Evolutionary conservation across 176 grass and related monocot genomes (phyloP), one percentile per base, ranked within the genome.

Genomic region (Rhynchospora breviuscula): DNA sequence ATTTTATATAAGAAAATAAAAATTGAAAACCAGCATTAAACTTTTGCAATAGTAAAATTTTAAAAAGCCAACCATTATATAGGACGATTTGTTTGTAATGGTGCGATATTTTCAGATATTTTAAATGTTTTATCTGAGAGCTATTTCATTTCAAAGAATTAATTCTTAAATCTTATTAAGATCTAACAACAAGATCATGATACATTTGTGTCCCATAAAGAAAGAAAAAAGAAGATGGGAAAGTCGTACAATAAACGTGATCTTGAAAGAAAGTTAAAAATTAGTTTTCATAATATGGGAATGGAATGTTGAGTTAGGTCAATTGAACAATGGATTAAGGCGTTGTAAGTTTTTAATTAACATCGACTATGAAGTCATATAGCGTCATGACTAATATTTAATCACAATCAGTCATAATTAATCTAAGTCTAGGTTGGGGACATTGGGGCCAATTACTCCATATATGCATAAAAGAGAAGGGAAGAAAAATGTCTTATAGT

Each of bases 301-400:
- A 71, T 6, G 17, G 8, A 71, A 47, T 21, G 43, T 71, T 71
- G 67, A 8, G 67, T 48, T 3, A 45, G 67, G 67, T 47, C 67
- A 47, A 46, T 18, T 10, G 43, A 71, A 60, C 75, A 33, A 46
- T 47, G 45, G 43, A 47, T 71, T 48, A 48, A 71, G 2, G 21
- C 7, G 10, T 71, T 22, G 18, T 19, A 47, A 11, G 19, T 71
- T n/a, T 47, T 45, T 5, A 13, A 3, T 70, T 22, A 48, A 60
- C 10, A 80, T 43, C 19, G 57, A 44, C 47, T 72, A 23, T 26
- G 10, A 65, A 78, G 78, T 26, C 45, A 62, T 78, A 15, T 73
- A 40, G 10, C 80, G 81, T 48, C 43, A 21, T 70, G 40, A 70
- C 67, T 40, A 70, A 70, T 46, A 46, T 70, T 46, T 70, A 67